Percentiles rank a stretch among this genome's conserved stretches.
Conservation (phyloP, 225 moss, liverwort and hornwort genomes). For the Neckera pumila region DNA sequence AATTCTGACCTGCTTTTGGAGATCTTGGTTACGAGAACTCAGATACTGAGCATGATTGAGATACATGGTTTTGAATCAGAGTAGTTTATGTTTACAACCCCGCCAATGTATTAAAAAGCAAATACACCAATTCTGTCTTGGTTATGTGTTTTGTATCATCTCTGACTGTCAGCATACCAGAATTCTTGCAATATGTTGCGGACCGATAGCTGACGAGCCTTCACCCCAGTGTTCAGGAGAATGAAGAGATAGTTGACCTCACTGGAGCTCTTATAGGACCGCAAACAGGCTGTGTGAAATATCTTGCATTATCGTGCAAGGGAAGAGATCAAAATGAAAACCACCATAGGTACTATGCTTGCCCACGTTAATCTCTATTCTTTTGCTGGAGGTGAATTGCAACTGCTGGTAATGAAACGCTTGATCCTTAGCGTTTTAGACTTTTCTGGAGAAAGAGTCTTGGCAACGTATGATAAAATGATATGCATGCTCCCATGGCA, state of each 20-base stretch:
- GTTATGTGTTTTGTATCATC: neutral
- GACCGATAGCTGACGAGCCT: neutral
- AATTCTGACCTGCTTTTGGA: neutral
- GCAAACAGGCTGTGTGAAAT: conserved; percentile 72
- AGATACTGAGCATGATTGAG: neutral
- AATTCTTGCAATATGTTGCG: neutral
- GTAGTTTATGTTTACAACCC: neutral
- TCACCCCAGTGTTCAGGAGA: conserved; percentile 78
- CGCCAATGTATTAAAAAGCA: neutral
- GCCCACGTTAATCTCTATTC: neutral
- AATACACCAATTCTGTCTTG: neutral
- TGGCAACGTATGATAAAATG: neutral
- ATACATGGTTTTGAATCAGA: neutral
- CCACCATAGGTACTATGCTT: conserved; percentile 10
- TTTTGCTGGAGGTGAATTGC: neutral
- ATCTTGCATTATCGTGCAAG: conserved; percentile 19
- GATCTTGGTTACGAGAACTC: neutral
- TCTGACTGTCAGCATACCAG: neutral
- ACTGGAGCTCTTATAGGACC: conserved; percentile 56
- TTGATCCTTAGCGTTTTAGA: neutral
- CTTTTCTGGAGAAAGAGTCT: neutral
- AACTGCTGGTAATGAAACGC: neutral
- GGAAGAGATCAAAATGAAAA: neutral
- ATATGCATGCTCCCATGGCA: neutral
- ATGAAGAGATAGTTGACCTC: conserved; percentile 78